Evolutionary conservation across 169 alveolate species (phyloP).

Genomic region (Plasmodium berghei): DNA sequence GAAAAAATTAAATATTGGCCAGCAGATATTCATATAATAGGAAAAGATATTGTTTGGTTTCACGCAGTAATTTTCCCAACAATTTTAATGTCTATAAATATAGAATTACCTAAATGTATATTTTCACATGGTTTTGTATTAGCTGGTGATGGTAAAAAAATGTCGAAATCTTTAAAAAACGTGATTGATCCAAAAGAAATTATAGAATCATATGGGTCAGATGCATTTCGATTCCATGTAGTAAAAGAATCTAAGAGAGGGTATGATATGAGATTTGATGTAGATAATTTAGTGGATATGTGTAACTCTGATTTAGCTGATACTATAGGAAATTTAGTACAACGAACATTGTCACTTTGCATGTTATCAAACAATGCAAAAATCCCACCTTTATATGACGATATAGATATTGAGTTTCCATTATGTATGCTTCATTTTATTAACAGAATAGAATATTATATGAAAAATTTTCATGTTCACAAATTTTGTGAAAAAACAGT

Average conservation of each 20-base stretch:
- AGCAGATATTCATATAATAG: slow-evolving; percentile 85
- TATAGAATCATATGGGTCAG: slow-evolving; percentile 81
- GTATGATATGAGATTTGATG: slow-evolving; percentile 84
- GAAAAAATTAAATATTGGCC: slow-evolving; percentile 81
- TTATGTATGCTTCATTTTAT: slow-evolving; percentile 82
- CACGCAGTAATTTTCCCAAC: slow-evolving; percentile 94
- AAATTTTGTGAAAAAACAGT: slow-evolving; percentile 85
- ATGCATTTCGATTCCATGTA: slow-evolving; percentile 85
- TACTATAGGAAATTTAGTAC: slow-evolving; percentile 89
- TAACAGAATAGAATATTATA: slow-evolving; percentile 69
- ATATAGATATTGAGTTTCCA: slow-evolving; percentile 81
- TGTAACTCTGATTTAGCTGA: slow-evolving; percentile 90
- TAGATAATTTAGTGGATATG: slow-evolving; percentile 82
- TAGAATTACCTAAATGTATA: slow-evolving; percentile 90
- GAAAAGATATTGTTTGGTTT: slow-evolving; percentile 95
- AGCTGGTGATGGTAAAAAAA: slow-evolving; percentile 94
- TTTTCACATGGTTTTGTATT: slow-evolving; percentile 95
- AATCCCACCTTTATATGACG: slow-evolving; percentile 80
- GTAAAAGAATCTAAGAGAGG: slow-evolving; percentile 86
- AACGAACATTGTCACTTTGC: slow-evolving; percentile 84
- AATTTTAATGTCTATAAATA: slow-evolving; percentile 89
- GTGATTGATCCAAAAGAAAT: slow-evolving; percentile 89
- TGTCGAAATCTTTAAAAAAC: slow-evolving; percentile 93
- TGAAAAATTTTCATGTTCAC: slow-evolving; percentile 78
- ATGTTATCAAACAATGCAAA: slow-evolving; percentile 83